Conservation (phyloP, 2,329 filamentous ascomycete genomes). For the Colletotrichum eleusines region DNA sequence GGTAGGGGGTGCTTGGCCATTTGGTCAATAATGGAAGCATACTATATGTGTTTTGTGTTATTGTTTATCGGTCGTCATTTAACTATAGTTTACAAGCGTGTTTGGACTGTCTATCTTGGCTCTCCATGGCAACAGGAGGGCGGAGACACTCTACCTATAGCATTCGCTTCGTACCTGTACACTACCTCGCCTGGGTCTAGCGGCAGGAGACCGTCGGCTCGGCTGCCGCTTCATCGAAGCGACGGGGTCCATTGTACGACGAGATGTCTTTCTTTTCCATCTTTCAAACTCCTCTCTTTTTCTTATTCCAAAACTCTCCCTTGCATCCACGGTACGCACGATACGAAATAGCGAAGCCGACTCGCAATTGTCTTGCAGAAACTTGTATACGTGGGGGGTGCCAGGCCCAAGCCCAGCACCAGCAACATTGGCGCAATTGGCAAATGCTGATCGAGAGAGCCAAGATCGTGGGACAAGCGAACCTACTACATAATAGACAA, state of each 20-base stretch:
- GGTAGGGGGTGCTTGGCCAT: background rate
- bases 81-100: background rate
- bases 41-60: slow-evolving; percentile 10
- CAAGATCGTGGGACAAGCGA: slow-evolving; percentile 7
- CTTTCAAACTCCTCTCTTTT: background rate
- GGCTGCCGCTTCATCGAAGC: slow-evolving; percentile 10
- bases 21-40: background rate
- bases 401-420: slow-evolving; percentile 13
- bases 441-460: slow-evolving; percentile 19
- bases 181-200: slow-evolving; percentile 17
- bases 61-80: slow-evolving; percentile 27
- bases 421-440: slow-evolving; percentile 27
- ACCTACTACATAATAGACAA: no score
- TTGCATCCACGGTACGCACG: slow-evolving; percentile 3
- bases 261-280: slow-evolving; percentile 20
- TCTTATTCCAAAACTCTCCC: background rate
- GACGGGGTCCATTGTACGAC: slow-evolving; percentile 34
- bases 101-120: slow-evolving; percentile 11
- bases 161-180: no score
- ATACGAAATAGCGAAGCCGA: background rate
- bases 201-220: slow-evolving; percentile 28
- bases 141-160: background rate
- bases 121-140: slow-evolving; percentile 33
- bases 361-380: slow-evolving; percentile 4
- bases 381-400: background rate